These are phyloP conservation scores for Chlamydomonas schloesseri DNA, from an alignment of 139 green algal species.

Conservation along the genomic window DNA sequence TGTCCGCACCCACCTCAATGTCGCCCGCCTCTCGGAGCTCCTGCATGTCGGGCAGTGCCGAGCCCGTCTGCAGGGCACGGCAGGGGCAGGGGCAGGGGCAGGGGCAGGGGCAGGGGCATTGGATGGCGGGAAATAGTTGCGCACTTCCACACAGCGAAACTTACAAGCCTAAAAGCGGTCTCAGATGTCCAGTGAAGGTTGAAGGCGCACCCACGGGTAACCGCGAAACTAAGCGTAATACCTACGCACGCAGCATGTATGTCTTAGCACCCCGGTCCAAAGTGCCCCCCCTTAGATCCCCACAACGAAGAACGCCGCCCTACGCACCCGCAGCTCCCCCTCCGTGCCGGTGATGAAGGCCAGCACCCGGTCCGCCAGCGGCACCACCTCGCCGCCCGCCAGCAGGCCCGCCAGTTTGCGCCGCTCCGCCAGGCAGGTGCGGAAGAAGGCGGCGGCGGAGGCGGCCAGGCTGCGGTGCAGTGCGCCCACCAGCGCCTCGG, in stretches of 20 bases:
- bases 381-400: slow-evolving; percentile 12
- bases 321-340: slow-evolving; percentile 9
- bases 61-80: neutral
- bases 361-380: slow-evolving; percentile 39
- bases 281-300: no score
- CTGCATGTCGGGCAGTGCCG: slow-evolving; percentile 8
- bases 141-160: no score
- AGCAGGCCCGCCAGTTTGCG: slow-evolving; percentile 33
- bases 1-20: neutral
- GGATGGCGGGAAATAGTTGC: no score
- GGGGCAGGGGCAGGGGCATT: no score
- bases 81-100: no score
- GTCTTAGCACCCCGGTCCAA: no score
- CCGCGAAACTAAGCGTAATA: no score
- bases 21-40: neutral
- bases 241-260: no score
- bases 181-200: no score
- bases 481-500: neutral
- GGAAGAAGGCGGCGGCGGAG: slow-evolving; percentile 25
- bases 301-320: no score
- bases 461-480: slow-evolving; percentile 12
- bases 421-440: slow-evolving; percentile 23
- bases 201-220: no score
- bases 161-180: no score
- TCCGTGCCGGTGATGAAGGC: slow-evolving; percentile 37